A percentile compares a stretch with the other conserved stretches of the same genome.
Conservation (phyloP, 805 yeast genomes). For the Teunomyces atbi region DNA sequence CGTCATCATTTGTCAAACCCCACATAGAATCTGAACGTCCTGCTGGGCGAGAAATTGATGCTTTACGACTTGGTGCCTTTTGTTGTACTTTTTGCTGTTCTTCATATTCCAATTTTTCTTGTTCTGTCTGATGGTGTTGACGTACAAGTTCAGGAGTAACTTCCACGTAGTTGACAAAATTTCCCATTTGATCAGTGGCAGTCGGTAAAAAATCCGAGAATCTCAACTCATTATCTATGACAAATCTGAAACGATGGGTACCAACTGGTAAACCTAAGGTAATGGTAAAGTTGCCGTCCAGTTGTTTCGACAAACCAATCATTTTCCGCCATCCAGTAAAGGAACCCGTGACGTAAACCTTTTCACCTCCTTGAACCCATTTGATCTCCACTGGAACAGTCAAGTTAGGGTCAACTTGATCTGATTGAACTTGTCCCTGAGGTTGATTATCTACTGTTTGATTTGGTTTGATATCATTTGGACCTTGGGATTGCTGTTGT, state of each 20-base stretch:
- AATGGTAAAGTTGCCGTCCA: constrained; percentile 57
- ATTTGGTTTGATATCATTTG: constrained; percentile 7
- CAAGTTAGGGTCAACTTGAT: constrained; percentile 24
- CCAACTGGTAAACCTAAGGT: constrained; percentile 83
- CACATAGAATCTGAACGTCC: constrained; percentile 58
- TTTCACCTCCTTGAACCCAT: constrained; percentile 96
- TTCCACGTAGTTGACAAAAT: constrained; percentile 88
- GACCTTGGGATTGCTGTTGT: constrained; percentile 10
- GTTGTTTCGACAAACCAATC: constrained; percentile 74
- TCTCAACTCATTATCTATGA: constrained; percentile 88
- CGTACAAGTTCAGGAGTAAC: constrained; percentile 48
- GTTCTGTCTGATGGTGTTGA: constrained; percentile 26
- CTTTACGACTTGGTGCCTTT: constrained; percentile 21
- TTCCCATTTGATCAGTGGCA: constrained; percentile 96
- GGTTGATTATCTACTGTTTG: constrained; percentile 9
- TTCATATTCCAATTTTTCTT: constrained; percentile 10
- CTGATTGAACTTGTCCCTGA: constrained; percentile 3
- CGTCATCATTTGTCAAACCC: constrained; percentile 63
- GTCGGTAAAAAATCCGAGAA: constrained; percentile 90
- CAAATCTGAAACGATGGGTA: constrained; percentile 89
- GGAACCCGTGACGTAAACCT: constrained; percentile 95
- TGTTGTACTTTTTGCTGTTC: constrained; percentile 19
- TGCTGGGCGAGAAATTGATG: constrained; percentile 27
- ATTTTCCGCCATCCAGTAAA: constrained; percentile 98
- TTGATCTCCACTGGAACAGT: constrained; percentile 63